Evolutionary conservation across 2,329 filamentous ascomycete genomes (phyloP).

Genomic region (Paecilomyces fulvus): DNA sequence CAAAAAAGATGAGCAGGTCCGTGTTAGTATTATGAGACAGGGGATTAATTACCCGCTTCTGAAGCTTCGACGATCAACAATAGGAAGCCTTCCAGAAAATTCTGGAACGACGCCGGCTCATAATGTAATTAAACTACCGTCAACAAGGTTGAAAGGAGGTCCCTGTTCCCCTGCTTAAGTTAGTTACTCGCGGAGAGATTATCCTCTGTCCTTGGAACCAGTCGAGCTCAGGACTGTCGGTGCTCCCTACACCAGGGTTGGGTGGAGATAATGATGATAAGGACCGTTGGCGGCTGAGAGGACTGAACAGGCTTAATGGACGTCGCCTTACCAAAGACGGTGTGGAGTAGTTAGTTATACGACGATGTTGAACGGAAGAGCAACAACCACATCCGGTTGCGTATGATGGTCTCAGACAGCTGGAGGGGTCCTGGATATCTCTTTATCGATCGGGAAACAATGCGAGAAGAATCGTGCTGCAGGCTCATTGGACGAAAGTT

Average conservation of each 20-base stretch:
- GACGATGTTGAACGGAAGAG: background rate
- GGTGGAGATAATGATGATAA: background rate
- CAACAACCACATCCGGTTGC: background rate
- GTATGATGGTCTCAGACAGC: background rate
- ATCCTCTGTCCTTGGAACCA: background rate
- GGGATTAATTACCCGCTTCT: background rate
- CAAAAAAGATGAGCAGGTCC: background rate
- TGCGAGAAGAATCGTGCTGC: background rate
- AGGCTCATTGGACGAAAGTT: background rate
- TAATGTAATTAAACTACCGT: background rate
- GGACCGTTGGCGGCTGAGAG: background rate
- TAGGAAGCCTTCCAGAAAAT: constrained; percentile 1
- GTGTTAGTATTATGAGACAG: background rate
- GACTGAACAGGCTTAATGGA: background rate
- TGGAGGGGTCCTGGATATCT: background rate
- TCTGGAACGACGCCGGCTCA: background rate
- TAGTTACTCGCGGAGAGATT: background rate
- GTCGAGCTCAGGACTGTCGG: background rate
- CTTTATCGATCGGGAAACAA: too few relatives aligned
- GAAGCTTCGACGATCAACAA: background rate
- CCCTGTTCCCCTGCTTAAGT: background rate
- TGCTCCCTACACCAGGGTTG: background rate
- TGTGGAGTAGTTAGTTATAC: too few relatives aligned
- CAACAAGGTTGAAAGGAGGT: background rate
- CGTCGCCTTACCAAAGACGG: background rate